phyloP scores from a whole-genome alignment of 805 yeast species.

The Tanozyma kutaoensis region DNA sequence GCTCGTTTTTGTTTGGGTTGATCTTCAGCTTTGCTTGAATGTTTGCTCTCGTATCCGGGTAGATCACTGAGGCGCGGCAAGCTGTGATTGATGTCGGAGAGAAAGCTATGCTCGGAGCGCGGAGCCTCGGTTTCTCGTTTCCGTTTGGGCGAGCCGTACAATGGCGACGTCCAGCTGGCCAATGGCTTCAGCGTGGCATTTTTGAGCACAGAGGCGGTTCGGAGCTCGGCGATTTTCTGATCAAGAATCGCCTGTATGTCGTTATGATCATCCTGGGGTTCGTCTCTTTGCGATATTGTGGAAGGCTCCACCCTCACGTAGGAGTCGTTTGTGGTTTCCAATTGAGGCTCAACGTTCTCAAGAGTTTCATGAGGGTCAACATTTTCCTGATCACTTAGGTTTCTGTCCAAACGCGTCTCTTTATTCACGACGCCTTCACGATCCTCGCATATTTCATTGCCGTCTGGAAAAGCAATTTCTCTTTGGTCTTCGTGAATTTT shows the following conservation, averaged over 20 bases:
- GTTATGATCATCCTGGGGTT: neutral
- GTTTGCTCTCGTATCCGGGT: conserved; percentile 10
- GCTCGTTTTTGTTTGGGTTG: neutral
- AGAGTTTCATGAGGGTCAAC: conserved; percentile 2
- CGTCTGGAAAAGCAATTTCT: conserved; percentile 1
- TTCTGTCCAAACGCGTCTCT: no score
- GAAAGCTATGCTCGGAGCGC: conserved; percentile 1
- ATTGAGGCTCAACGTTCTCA: conserved; percentile 2
- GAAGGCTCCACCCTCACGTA: conserved; percentile 2
- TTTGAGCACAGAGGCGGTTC: conserved; percentile 1
- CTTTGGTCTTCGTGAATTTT: no score
- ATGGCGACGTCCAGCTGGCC: neutral
- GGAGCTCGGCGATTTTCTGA: conserved; percentile 1
- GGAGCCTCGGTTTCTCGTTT: conserved; percentile 1
- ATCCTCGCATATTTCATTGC: conserved; percentile 1
- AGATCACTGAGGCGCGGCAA: conserved; percentile 4
- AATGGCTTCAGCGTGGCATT: neutral
- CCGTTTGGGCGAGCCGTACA: neutral
- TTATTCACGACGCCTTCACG: no score
- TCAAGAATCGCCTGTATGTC: conserved; percentile 1
- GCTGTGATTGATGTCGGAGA: neutral
- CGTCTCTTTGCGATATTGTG: neutral
- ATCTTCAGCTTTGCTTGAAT: conserved; percentile 2
- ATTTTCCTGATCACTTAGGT: neutral
- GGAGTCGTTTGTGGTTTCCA: conserved; percentile 4